Evolutionary conservation across 805 yeast species (phyloP).

Genomic region (Wickerhamia fluorescens): DNA sequence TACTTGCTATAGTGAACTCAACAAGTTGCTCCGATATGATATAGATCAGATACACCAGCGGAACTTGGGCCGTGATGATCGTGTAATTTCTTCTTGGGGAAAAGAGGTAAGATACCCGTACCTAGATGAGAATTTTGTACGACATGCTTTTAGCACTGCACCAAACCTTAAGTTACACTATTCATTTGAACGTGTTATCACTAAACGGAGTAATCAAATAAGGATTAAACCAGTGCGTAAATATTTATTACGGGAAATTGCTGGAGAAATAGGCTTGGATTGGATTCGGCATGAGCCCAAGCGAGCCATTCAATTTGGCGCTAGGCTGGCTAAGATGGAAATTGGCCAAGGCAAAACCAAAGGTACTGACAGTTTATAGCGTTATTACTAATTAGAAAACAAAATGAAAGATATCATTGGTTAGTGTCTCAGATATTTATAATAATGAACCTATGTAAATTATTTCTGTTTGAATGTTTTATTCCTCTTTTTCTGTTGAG

Average conservation of each 20-base stretch:
- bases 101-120: constrained; percentile 88
- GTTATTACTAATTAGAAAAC: neutral
- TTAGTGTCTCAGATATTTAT: neutral
- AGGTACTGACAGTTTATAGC: constrained; percentile 53
- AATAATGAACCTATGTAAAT: too few relatives aligned
- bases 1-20: constrained; percentile 34
- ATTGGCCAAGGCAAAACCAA: constrained; percentile 66
- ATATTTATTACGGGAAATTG: constrained; percentile 54
- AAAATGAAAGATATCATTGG: neutral
- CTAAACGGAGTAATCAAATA: constrained; percentile 19
- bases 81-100: constrained; percentile 81
- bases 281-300: constrained; percentile 71
- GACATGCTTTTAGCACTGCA: constrained; percentile 17
- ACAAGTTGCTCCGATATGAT: constrained; percentile 59
- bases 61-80: constrained; percentile 87
- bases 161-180: constrained; percentile 37
- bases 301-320: constrained; percentile 95
- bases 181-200: constrained; percentile 15
- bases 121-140: constrained; percentile 47
- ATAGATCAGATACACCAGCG: constrained; percentile 68
- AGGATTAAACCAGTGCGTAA: constrained; percentile 35
- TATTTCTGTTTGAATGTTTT: too few relatives aligned
- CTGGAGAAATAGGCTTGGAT: constrained; percentile 40
- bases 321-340: constrained; percentile 90
- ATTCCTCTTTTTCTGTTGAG: too few relatives aligned